phyloP scores from a whole-genome alignment of 345 rosid species.

The Passiflora organensis region DNA sequence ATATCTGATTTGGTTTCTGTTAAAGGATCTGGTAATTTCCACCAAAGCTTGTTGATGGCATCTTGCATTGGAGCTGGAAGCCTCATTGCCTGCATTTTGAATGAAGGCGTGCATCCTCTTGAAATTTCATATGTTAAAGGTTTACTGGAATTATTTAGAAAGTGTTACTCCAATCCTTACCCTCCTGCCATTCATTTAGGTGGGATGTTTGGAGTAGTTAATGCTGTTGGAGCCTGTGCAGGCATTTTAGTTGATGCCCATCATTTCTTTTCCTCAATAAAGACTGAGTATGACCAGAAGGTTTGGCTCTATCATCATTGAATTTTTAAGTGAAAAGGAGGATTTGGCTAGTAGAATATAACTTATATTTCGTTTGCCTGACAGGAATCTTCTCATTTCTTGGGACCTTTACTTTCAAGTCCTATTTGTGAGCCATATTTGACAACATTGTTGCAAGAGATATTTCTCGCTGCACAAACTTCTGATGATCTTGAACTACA shows the following conservation, averaged over 20 bases:
- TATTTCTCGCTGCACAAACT: conserved; percentile 74
- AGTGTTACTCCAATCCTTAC: conserved; percentile 59
- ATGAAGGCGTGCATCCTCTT: conserved; percentile 68
- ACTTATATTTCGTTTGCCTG: conserved; percentile 22
- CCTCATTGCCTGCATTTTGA: conserved; percentile 57
- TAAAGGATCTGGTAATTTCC: conserved; percentile 51
- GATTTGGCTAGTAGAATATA: neutral
- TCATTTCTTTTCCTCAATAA: conserved; percentile 33
- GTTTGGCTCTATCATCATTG: conserved; percentile 25
- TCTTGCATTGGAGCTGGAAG: conserved; percentile 77
- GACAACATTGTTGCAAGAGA: conserved; percentile 67
- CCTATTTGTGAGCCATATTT: conserved; percentile 45
- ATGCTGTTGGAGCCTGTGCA: conserved; percentile 76
- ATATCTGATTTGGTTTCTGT: conserved; percentile 61
- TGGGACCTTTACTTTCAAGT: conserved; percentile 55
- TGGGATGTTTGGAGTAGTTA: conserved; percentile 88
- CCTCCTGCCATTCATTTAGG: conserved; percentile 62
- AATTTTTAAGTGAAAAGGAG: neutral
- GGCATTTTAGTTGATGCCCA: conserved; percentile 52
- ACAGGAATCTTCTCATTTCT: conserved; percentile 57
- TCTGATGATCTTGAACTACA: conserved; percentile 63
- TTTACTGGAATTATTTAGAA: conserved; percentile 60
- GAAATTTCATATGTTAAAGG: conserved; percentile 44
- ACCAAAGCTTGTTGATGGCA: conserved; percentile 72
- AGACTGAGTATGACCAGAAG: conserved; percentile 38